Evolutionary conservation across 345 rosid species (phyloP).

Genomic region (Boechera divaricarpa): DNA sequence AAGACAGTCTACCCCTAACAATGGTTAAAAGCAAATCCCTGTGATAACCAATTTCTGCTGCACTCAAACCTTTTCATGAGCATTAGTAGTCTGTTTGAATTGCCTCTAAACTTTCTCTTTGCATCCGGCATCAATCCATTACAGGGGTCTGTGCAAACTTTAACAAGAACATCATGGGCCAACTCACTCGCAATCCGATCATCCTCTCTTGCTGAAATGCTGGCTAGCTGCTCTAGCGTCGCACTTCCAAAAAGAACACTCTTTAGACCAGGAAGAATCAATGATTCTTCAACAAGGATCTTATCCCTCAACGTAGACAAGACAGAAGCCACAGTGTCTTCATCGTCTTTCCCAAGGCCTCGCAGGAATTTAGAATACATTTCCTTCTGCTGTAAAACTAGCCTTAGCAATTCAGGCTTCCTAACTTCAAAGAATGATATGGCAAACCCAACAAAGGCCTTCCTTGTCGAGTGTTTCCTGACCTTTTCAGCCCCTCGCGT

Average conservation of each 20-base stretch:
- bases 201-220: conserved; percentile 68
- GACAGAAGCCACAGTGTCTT: conserved; percentile 65
- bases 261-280: conserved; percentile 76
- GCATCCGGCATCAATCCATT: conserved; percentile 90
- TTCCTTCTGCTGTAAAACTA: conserved; percentile 80
- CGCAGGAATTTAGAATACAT: conserved; percentile 80
- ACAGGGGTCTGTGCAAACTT: conserved; percentile 82
- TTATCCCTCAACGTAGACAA: conserved; percentile 67
- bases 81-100: conserved; percentile 64
- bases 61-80: conserved; percentile 91
- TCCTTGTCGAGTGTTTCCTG: conserved; percentile 61
- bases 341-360: conserved; percentile 71
- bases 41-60: conserved; percentile 68
- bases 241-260: conserved; percentile 90
- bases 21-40: conserved; percentile 82
- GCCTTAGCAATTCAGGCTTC: conserved; percentile 75
- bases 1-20: conserved; percentile 68
- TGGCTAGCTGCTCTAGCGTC: conserved; percentile 72
- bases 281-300: conserved; percentile 72
- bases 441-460: conserved; percentile 76
- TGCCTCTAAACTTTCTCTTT: conserved; percentile 71
- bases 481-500: conserved; percentile 52
- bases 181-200: conserved; percentile 60
- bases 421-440: conserved; percentile 89
- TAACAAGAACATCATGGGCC: conserved; percentile 69